These are phyloP conservation scores for Pseudohalonectria lignicola DNA, from an alignment of 2,329 filamentous ascomycete species.

Conservation along the genomic window DNA sequence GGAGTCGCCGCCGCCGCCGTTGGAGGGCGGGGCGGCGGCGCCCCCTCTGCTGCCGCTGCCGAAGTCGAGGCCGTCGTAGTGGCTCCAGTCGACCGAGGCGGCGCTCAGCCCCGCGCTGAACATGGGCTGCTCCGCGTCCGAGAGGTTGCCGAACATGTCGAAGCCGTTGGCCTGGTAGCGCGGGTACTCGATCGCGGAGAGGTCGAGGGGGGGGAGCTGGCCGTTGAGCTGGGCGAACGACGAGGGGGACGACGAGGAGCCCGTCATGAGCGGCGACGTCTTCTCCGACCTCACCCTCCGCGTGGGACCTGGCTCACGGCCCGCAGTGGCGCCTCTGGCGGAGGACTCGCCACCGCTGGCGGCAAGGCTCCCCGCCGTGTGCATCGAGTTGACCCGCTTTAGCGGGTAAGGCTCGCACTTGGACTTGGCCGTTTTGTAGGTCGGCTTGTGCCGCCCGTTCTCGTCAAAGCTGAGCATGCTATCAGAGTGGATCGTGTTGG, in stretches of 20 bases:
- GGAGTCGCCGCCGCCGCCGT: constrained; percentile 25
- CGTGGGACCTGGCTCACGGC: constrained; percentile 23
- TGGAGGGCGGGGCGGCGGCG: constrained; percentile 14
- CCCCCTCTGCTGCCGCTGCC: constrained; percentile 17
- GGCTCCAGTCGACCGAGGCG: constrained; percentile 42
- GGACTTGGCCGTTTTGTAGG: constrained; percentile 49
- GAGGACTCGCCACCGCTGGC: constrained; percentile 26
- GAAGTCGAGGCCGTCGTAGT: constrained; percentile 34
- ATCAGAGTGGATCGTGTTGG: constrained; percentile 53
- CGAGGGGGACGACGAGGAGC: constrained; percentile 20
- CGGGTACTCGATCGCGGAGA: constrained; percentile 42
- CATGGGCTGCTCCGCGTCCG: constrained; percentile 43
- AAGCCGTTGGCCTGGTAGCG: constrained; percentile 33
- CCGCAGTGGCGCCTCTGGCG: constrained; percentile 22
- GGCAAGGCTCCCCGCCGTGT: constrained; percentile 25
- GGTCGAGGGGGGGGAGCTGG: constrained; percentile 45
- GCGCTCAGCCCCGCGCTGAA: constrained; percentile 52
- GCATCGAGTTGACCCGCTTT: constrained; percentile 45
- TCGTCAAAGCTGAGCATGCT: constrained; percentile 48
- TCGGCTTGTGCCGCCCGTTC: constrained; percentile 53
- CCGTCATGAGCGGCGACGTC: constrained; percentile 44
- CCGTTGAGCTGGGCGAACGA: constrained; percentile 41
- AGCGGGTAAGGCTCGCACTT: constrained; percentile 53
- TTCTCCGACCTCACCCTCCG: constrained; percentile 51
- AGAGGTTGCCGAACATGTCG: constrained; percentile 39